Evolutionary conservation across 208 protist genomes (phyloP), one percentile per base, ranked within the genome.

Genomic region (Herpetomonas samuelpessoai): DNA sequence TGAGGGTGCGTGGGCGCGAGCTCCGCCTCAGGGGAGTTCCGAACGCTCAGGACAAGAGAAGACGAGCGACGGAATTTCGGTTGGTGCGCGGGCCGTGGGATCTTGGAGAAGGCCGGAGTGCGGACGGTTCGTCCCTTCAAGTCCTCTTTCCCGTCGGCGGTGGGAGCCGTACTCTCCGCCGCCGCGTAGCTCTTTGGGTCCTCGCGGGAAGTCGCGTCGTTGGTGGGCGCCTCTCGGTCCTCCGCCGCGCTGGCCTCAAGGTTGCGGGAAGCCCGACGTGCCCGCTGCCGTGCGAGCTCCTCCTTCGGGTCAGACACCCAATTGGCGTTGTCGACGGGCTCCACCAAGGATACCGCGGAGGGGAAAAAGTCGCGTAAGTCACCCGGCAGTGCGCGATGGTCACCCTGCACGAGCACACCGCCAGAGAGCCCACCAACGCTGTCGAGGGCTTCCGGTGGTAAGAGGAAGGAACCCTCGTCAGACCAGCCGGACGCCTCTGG

Each of bases 31-130:
- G 44, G 44, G 49, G 28, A 7, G 26, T 57, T n/a, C 2, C 60
- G 47, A 2, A 57, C 46, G 39, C 60, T 65, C 28, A 65, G 51
- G 9, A 65, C 27, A 2, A 48, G 31, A 4, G 60, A 65, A 50
- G 47, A 30, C 3, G 44, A 28, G 39, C 60, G 60, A 21, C 52
- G 38, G 7, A 65, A 38, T 1, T 2, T 2, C 2, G 51, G 51
- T 50, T 65, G 60, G 2, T 35, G 31, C 2, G n/a, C 12, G 24
- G 60, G 60, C 18, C 14, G 18, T 1, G 50, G 60, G 2, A 65
- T 25, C 3, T 16, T 41, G 2, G 26, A 28, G 29, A 54, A 62
- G 21, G 48, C 44, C 19, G 44, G 16, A 7, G 44, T 48, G 10
- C 44, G 44, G 4, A 48, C 18, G 44, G 44, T 48, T 41, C 35